A percentile compares a stretch with the other conserved stretches of the same genome.
phyloP scores from a whole-genome alignment of 768 basidiomycete species.

The Podaxis carcinomalis region DNA sequence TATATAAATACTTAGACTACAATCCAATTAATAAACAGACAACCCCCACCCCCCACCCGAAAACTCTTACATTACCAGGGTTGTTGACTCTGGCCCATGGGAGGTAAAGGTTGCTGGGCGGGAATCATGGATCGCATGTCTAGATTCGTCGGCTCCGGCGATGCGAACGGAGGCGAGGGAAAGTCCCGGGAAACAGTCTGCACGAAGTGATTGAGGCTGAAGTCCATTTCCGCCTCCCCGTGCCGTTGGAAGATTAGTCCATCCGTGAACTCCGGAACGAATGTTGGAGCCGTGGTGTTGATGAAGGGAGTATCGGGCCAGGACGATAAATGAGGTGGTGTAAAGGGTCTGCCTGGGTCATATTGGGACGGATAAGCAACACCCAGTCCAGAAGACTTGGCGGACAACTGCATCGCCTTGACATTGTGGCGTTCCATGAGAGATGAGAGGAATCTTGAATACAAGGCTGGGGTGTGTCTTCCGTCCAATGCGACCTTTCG shows the following conservation, averaged over 20 bases:
- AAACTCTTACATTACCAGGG: background rate
- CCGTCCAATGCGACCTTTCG: conserved; percentile 50
- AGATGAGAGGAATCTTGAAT: conserved; percentile 51
- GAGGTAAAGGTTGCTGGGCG: background rate
- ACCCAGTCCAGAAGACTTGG: background rate
- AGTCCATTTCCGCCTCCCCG: conserved; percentile 39
- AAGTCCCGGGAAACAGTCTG: conserved; percentile 29
- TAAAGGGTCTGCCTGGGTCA: conserved; percentile 17
- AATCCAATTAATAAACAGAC: background rate
- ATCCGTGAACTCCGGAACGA: conserved; percentile 10
- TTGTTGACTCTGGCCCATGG: background rate
- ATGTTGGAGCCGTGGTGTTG: background rate
- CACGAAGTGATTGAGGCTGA: conserved; percentile 43
- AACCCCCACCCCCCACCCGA: too few species aligned
- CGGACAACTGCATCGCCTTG: background rate
- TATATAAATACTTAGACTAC: background rate
- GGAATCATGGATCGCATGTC: conserved; percentile 1
- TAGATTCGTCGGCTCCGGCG: conserved; percentile 12
- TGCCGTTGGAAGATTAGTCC: conserved; percentile 18
- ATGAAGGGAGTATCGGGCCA: conserved; percentile 40
- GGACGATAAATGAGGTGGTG: conserved; percentile 28
- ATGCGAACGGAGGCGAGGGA: conserved; percentile 14
- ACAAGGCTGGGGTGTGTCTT: conserved; percentile 52
- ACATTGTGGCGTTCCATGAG: conserved; percentile 27
- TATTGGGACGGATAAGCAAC: background rate